Base-by-base conservation (phyloP, 345 rosid species). In the Brassica carinata region DNA sequence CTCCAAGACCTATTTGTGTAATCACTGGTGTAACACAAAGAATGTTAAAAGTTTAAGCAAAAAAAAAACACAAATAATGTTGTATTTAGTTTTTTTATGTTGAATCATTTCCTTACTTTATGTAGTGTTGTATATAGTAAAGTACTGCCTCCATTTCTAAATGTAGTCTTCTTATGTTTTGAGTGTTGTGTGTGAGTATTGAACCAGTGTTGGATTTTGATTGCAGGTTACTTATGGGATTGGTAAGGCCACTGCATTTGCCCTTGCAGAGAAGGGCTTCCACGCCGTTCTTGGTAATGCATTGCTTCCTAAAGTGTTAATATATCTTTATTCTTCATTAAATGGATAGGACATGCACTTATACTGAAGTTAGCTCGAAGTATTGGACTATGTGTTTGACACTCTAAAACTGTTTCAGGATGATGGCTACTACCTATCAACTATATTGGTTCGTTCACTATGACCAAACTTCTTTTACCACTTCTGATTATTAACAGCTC, bases 181-280 rank as follows among this genome's bases (percentile, higher is more conserved):
- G 26, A 23, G 26, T 19, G 23, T 23, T 23, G 26, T 23, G 26
- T 23, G 26, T 23, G 26, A 23, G 26, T 23, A 23, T 23, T 23
- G 26, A 23, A 31, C 34, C 5, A 23, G 26, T 23, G 26, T 23
- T 64, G 55, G 58, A 18, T 33, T 27, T 79, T 75, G 66, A 13
- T 57, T 75, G 62, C 79, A 92, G 98, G 91, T 88, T 75, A 87
- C 94, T 40, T 91, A 93, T 74, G 98, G 98, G 51, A 74, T 92
- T 27, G 98, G 98, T 29, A 89, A 85, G 43, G 93, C 91, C 10
- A 88, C 94, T 14, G 97, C 97, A 38, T 77, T 64, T 83, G 88
- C 87, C 78, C 91, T 92, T 76, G 85, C 95, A 45, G 81, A 64
- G 71, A 84, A 91, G 81, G 97, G 97, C 36, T 94, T 88, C 81